Evolutionary conservation across 192 early-diverging fungal genomes (phyloP).

Genomic region (Radiomyces spectabilis): DNA sequence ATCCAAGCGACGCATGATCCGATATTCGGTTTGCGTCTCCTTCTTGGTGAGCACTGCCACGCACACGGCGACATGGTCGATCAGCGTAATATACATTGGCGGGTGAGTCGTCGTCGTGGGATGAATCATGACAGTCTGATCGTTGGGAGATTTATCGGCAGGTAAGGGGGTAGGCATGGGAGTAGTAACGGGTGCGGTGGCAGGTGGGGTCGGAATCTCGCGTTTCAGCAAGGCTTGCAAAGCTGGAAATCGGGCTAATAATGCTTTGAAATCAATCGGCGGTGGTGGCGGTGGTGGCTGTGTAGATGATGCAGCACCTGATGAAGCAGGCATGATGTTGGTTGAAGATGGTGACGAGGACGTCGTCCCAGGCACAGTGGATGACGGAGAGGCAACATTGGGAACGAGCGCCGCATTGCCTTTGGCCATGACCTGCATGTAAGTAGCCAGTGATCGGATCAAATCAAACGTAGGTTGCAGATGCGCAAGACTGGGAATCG

Average conservation of each 20-base stretch:
- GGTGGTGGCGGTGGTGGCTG: too few relatives aligned
- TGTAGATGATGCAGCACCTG: neutral
- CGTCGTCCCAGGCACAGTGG: neutral
- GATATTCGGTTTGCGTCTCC: slow-evolving; percentile 36
- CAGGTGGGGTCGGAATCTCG: neutral
- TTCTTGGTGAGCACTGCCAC: slow-evolving; percentile 26
- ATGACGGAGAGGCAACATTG: neutral
- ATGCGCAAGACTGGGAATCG: slow-evolving; percentile 7
- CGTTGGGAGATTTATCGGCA: neutral
- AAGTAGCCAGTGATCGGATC: neutral
- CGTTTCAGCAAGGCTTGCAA: slow-evolving; percentile 10
- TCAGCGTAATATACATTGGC: slow-evolving; percentile 40
- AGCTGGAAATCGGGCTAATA: slow-evolving; percentile 5
- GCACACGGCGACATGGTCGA: slow-evolving; percentile 40
- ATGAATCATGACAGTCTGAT: neutral
- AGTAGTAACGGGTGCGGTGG: neutral
- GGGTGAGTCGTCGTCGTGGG: slow-evolving; percentile 14
- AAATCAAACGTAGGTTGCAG: slow-evolving; percentile 8
- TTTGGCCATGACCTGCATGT: neutral
- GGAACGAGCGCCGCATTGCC: neutral
- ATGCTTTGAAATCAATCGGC: slow-evolving; percentile 9
- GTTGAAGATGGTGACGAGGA: neutral
- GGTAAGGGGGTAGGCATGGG: neutral
- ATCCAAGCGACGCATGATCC: slow-evolving; percentile 72
- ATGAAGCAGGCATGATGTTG: too few relatives aligned